Conservation (phyloP, 108 stramenopile species). For the Phaeodactylum tricornutum region DNA sequence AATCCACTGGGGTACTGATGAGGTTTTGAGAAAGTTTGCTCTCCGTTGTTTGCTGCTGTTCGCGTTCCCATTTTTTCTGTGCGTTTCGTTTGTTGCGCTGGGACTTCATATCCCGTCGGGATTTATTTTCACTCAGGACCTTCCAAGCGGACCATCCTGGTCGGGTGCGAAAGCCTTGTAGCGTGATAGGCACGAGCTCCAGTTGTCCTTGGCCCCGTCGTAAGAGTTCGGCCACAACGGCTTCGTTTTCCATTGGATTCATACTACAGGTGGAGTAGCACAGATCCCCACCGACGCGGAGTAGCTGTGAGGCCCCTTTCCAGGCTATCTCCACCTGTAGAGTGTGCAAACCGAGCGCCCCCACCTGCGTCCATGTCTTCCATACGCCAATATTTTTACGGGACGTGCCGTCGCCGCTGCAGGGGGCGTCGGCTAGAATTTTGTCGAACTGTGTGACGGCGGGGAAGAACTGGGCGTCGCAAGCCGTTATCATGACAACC, state of each 20-base stretch:
- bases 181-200: constrained; percentile 72
- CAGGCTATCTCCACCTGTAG: constrained; percentile 81
- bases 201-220: constrained; percentile 64
- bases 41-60: constrained; percentile 18
- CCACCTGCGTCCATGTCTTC: constrained; percentile 66
- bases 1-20: too few relatives aligned
- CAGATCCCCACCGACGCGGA: constrained; percentile 81
- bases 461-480: constrained; percentile 88
- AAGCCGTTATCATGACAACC: constrained; percentile 77
- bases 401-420: constrained; percentile 95
- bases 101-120: constrained; percentile 38
- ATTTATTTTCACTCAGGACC: constrained; percentile 61
- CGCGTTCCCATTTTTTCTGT: constrained; percentile 56
- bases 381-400: constrained; percentile 92
- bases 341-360: constrained; percentile 59
- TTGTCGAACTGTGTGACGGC: constrained; percentile 80
- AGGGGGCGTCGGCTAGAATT: constrained; percentile 96
- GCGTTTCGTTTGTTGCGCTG: constrained; percentile 58
- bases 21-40: too few relatives aligned
- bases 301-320: constrained; percentile 62
- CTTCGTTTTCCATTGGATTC: constrained; percentile 98
- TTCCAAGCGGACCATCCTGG: constrained; percentile 86
- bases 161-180: constrained; percentile 70
- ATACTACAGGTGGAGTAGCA: constrained; percentile 97
- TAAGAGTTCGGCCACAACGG: constrained; percentile 86